These are phyloP conservation scores for Licmophora abbreviata DNA, from an alignment of 108 stramenopile genomes.

Conservation along the genomic window DNA sequence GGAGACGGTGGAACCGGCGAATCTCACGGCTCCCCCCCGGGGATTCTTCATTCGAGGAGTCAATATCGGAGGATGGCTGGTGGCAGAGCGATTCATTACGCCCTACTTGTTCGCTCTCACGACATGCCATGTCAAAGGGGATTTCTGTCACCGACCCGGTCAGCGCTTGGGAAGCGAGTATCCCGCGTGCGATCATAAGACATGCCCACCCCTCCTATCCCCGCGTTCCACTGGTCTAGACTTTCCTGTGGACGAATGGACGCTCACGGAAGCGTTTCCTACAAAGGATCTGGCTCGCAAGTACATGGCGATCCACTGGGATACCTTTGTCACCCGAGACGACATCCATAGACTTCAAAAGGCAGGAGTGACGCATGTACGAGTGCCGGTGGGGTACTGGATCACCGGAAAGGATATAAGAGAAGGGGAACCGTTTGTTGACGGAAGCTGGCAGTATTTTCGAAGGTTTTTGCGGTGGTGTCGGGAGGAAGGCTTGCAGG, in stretches of 20 bases:
- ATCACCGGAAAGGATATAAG: constrained; percentile 27
- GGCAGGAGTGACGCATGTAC: constrained; percentile 53
- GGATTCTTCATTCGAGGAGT: constrained; percentile 65
- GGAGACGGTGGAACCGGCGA: too few relatives aligned
- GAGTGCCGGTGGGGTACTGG: constrained; percentile 68
- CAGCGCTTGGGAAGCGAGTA: constrained; percentile 29
- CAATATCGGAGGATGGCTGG: constrained; percentile 60
- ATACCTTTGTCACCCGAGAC: constrained; percentile 49
- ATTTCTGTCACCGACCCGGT: constrained; percentile 39
- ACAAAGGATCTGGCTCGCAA: constrained; percentile 17
- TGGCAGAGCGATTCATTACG: constrained; percentile 56
- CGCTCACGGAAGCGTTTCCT: constrained; percentile 29
- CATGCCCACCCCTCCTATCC: constrained; percentile 17
- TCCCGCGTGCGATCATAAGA: constrained; percentile 16
- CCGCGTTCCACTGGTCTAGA: constrained; percentile 4
- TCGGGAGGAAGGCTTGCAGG: constrained; percentile 32
- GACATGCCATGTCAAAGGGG: constrained; percentile 32
- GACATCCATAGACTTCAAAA: constrained; percentile 34
- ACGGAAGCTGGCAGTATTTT: constrained; percentile 53
- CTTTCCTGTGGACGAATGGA: constrained; percentile 53
- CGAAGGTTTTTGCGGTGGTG: constrained; percentile 41
- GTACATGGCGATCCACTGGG: constrained; percentile 64
- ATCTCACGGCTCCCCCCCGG: too few relatives aligned
- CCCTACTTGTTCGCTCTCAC: constrained; percentile 61
- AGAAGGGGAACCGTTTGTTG: constrained; percentile 43